A percentile compares a stretch with the other conserved stretches of the same genome.
These are phyloP conservation scores for Astrephomene gubernaculifera DNA, from an alignment of 139 green algal genomes.

Conservation along the genomic window DNA sequence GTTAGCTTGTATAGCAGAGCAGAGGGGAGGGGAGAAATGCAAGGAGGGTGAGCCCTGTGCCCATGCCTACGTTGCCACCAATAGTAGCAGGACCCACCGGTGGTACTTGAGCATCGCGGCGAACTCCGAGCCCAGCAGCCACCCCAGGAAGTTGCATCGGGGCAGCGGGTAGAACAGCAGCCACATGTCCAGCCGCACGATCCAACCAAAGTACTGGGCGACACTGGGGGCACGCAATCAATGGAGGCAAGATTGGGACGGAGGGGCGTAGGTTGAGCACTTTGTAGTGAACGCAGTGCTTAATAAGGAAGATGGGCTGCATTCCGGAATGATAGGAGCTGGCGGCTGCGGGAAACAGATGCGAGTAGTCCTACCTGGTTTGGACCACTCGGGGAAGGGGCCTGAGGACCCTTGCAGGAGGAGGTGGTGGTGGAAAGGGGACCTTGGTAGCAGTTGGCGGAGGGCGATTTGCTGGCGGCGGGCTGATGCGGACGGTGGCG, in stretches of 20 bases:
- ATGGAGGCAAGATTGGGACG: too few species aligned
- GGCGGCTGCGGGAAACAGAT: too few species aligned
- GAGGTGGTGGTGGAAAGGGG: not conserved
- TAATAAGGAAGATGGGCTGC: too few species aligned
- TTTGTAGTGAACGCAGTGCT: too few species aligned
- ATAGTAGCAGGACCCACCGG: too few species aligned
- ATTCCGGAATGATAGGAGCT: too few species aligned
- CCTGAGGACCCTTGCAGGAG: not conserved
- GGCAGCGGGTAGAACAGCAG: constrained; percentile 37
- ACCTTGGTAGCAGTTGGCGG: not conserved
- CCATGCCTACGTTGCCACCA: too few species aligned
- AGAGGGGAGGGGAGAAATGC: too few species aligned
- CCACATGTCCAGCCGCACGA: constrained; percentile 26
- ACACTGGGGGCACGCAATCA: not conserved
- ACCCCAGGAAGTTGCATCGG: constrained; percentile 43
- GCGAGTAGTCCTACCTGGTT: too few species aligned
- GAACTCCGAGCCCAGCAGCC: constrained; percentile 17
- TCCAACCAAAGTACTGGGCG: constrained; percentile 4
- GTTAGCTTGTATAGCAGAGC: too few species aligned
- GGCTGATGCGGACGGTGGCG: not conserved
- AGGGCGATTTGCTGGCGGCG: not conserved
- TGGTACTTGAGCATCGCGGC: constrained; percentile 24
- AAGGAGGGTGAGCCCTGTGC: too few species aligned
- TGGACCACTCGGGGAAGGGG: not conserved
- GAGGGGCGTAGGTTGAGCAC: too few species aligned